Evolutionary conservation across 306 rosid species (phyloP).

Genomic region (Quercus robur): DNA sequence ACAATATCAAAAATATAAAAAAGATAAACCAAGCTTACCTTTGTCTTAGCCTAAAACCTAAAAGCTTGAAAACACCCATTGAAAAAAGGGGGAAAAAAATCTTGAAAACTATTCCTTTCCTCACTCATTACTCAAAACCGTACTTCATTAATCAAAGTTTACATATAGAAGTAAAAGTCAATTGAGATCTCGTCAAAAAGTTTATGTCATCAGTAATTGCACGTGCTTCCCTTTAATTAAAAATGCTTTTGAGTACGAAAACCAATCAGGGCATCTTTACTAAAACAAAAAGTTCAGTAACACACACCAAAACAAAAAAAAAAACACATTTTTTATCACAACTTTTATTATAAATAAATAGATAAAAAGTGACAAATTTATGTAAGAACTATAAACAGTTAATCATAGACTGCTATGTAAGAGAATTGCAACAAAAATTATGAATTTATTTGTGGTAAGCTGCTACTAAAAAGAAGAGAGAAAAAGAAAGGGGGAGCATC

Average conservation of each 20-base stretch:
- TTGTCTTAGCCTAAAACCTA: background rate
- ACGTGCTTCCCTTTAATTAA: slow-evolving; percentile 24
- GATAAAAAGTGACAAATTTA: too few species aligned
- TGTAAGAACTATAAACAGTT: rapidly evolving
- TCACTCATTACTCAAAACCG: background rate
- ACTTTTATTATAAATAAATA: rapidly evolving
- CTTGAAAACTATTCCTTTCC: background rate
- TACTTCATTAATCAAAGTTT: background rate
- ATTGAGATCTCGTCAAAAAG: slow-evolving; percentile 1
- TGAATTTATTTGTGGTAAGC: too few species aligned
- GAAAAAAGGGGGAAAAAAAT: background rate
- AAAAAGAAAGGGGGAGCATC: background rate
- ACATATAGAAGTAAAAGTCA: background rate
- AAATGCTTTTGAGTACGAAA: background rate
- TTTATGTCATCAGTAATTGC: slow-evolving; percentile 13
- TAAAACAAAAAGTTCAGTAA: background rate
- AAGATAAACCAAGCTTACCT: background rate
- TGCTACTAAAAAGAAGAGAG: too few species aligned
- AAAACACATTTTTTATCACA: background rate
- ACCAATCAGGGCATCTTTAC: too few species aligned
- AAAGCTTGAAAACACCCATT: too few species aligned
- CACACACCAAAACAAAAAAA: background rate
- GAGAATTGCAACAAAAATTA: rapidly evolving
- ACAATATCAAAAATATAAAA: too few species aligned
- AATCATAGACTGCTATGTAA: rapidly evolving